Evolutionary conservation across 345 rosid genomes (phyloP), one percentile per base, ranked within the genome.

Genomic region (Rubroshorea leprosula): DNA sequence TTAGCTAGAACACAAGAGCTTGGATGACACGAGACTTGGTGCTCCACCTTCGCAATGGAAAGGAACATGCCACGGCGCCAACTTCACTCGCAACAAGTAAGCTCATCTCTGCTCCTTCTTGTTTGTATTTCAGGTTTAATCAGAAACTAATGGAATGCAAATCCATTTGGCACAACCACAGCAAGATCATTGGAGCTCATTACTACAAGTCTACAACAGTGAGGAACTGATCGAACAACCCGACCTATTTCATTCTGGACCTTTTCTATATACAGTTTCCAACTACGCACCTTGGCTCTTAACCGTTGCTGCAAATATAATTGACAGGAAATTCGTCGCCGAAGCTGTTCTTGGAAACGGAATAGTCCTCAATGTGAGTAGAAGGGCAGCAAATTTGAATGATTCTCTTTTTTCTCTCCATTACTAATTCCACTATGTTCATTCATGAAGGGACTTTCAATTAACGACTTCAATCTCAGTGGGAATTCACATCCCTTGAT

Each of bases 61-160:
- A 56, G 73, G 76, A 29, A 25, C 12, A 29, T 75, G 79, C 49
- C 58, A 45, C 24, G 55, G 69, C 2, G 54, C 53, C 51, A 76
- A 73, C 58, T 70, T 79, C 71, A 76, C 76, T 16, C 76, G 80
- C 67, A 76, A 76, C 52, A 73, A 68, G 84, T 79, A 49, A 66
- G 51, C 12, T 60, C 48, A 9, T 38, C 48, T 23, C 29, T 52
- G n/a, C 24, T n/a, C 23, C 29, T 47, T n/a, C n/a, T n/a, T n/a
- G n/a, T n/a, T n/a, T n/a, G n/a, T n/a, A n/a, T n/a, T n/a, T n/a
- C n/a, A n/a, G n/a, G n/a, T n/a, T n/a, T n/a, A n/a, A n/a, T n/a
- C n/a, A n/a, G n/a, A n/a, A n/a, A n/a, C 52, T 9, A 44, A 26
- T n/a, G 67, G 67, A 26, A 12, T 27, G 4, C 5, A 27, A 27